Percentiles rank a stretch among this genome's conserved stretches.
phyloP scores from a whole-genome alignment of 1,284 basidiomycete genomes.

The Melampsora larici-populina region DNA sequence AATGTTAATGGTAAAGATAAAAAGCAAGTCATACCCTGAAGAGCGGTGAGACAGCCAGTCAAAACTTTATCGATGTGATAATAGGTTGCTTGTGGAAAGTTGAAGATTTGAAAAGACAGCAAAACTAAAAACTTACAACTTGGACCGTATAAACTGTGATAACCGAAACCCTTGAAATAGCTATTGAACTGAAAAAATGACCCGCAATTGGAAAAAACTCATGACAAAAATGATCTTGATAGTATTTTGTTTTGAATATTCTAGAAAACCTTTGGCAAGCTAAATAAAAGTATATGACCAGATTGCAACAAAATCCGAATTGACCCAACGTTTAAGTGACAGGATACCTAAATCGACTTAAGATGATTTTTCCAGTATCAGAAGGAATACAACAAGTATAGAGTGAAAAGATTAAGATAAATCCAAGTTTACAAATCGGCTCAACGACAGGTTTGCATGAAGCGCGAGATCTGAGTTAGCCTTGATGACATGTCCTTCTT shows the following conservation, averaged over 20 bases:
- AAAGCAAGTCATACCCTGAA: slow-evolving; percentile 92
- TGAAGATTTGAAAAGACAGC: not conserved
- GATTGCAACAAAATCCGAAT: slow-evolving; percentile 84
- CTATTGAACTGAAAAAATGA: slow-evolving; percentile 93
- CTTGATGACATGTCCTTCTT: no score
- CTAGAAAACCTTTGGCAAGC: slow-evolving; percentile 47
- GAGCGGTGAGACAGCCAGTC: slow-evolving; percentile 85
- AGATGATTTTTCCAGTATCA: slow-evolving; percentile 82
- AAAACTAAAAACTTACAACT: slow-evolving; percentile 60
- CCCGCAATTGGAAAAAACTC: slow-evolving; percentile 88
- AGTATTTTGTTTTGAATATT: slow-evolving; percentile 67
- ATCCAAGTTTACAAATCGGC: slow-evolving; percentile 3
- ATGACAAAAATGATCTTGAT: slow-evolving; percentile 78
- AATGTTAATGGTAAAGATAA: slow-evolving; percentile 87
- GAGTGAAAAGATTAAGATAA: slow-evolving; percentile 48
- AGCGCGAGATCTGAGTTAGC: no score
- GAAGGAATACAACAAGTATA: slow-evolving; percentile 75
- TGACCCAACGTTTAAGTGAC: slow-evolving; percentile 95
- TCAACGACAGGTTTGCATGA: no score
- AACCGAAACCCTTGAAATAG: slow-evolving; percentile 90
- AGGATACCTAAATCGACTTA: slow-evolving; percentile 77
- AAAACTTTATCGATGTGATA: slow-evolving; percentile 17
- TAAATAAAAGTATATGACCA: slow-evolving; percentile 70
- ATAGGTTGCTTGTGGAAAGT: not conserved
- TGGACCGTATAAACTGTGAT: slow-evolving; percentile 99